Percentiles rank a stretch among this genome's conserved stretches.
Conservation (phyloP, 495 filamentous ascomycete species). For the Lentithecium fluviatile region DNA sequence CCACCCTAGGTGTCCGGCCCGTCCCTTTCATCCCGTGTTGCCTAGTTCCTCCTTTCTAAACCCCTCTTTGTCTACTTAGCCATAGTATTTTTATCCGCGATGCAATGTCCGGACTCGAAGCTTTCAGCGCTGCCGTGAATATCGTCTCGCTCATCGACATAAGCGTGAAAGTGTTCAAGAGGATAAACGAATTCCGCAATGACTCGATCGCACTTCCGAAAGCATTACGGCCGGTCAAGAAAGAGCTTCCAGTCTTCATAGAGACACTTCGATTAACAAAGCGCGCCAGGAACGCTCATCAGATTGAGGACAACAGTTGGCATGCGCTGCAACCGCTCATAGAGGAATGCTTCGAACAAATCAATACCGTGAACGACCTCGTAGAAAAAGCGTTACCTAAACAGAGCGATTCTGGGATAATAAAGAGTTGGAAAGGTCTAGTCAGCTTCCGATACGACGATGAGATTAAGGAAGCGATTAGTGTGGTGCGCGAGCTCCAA, state of each 20-base stretch:
- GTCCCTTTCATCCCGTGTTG: no score
- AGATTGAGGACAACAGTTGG: not conserved
- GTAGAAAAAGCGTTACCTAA: not conserved
- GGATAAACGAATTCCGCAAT: not conserved
- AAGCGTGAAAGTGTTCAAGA: not conserved
- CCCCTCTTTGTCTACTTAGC: conserved; percentile 8
- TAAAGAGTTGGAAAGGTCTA: not conserved
- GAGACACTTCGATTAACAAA: not conserved
- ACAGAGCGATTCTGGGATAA: not conserved
- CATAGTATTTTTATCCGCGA: not conserved
- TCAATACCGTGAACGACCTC: not conserved
- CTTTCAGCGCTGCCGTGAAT: not conserved
- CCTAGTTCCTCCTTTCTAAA: no score
- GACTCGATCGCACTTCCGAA: not conserved
- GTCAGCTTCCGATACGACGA: not conserved
- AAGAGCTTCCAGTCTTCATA: not conserved
- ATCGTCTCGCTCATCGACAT: not conserved
- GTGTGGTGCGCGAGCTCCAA: not conserved
- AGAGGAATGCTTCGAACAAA: not conserved
- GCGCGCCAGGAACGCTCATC: not conserved
- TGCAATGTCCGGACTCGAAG: conserved; percentile 1
- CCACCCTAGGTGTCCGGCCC: no score
- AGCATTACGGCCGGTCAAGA: not conserved
- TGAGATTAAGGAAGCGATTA: not conserved
- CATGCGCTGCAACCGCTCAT: not conserved